These are phyloP conservation scores for Codiaeum variegatum DNA, from an alignment of 441 rosid genomes.

Conservation along the genomic window DNA sequence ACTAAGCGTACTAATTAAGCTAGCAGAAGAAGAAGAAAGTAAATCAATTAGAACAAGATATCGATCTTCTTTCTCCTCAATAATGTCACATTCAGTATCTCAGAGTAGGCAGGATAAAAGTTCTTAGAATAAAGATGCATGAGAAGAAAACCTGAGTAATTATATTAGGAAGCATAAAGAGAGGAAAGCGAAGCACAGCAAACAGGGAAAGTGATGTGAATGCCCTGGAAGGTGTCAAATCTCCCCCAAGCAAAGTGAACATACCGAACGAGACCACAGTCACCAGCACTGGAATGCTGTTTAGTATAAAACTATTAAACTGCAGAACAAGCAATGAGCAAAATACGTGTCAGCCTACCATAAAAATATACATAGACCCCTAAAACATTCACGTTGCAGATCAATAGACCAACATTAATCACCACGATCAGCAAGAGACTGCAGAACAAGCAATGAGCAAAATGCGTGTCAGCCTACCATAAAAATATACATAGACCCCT, in stretches of 20 bases:
- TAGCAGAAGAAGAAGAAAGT: neutral
- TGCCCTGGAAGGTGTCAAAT: constrained; percentile 98
- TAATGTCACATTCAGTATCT: neutral
- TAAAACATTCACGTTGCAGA: neutral
- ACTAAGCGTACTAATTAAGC: neutral
- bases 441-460: constrained; percentile 40
- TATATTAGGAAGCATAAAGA: constrained; percentile 90
- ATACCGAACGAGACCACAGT: constrained; percentile 90
- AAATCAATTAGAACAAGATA: constrained; percentile 6
- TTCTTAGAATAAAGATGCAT: constrained; percentile 3
- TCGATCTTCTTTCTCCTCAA: constrained; percentile 7
- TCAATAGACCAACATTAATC: constrained; percentile 5
- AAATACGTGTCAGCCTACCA: neutral
- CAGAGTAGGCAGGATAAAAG: constrained; percentile 1
- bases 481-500: neutral
- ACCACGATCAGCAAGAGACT: constrained; percentile 29
- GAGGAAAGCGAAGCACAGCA: constrained; percentile 94
- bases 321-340: constrained; percentile 44
- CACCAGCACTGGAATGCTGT: constrained; percentile 88
- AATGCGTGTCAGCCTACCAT: neutral
- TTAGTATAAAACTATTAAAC: constrained; percentile 76
- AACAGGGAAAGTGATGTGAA: constrained; percentile 94
- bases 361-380: neutral
- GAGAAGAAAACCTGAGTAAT: constrained; percentile 76
- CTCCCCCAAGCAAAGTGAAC: constrained; percentile 96